These are phyloP conservation scores for Didymosphaeria variabile DNA, from an alignment of 2,329 filamentous ascomycete species.

Conservation along the genomic window DNA sequence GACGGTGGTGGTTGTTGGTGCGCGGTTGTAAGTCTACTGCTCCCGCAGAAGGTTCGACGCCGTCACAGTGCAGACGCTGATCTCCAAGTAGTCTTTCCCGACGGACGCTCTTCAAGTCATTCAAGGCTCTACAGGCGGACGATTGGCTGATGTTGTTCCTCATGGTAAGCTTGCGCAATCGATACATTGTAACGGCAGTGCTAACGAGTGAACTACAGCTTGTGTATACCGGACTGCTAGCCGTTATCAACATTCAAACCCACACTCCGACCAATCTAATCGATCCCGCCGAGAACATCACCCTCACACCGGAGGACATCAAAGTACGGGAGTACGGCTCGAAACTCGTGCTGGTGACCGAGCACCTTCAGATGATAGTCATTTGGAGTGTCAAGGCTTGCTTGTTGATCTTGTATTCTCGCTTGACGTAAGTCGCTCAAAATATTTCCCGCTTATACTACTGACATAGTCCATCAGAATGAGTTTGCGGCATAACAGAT, in stretches of 20 bases:
- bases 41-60: neutral
- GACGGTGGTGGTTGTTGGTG: constrained; percentile 44
- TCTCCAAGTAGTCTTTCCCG: constrained; percentile 45
- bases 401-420: constrained; percentile 60
- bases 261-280: constrained; percentile 50
- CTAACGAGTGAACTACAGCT: constrained; percentile 20
- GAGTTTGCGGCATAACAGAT: constrained; percentile 38
- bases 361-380: constrained; percentile 58
- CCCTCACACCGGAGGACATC: constrained; percentile 32
- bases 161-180: constrained; percentile 48
- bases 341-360: constrained; percentile 60
- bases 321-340: constrained; percentile 56
- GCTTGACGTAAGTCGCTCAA: constrained; percentile 32
- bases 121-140: constrained; percentile 58
- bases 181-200: neutral
- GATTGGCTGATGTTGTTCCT: constrained; percentile 61
- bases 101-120: constrained; percentile 53
- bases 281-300: constrained; percentile 53
- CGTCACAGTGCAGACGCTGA: constrained; percentile 1
- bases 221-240: constrained; percentile 57
- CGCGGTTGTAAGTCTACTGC: constrained; percentile 45
- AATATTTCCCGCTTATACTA: constrained; percentile 17
- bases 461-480: constrained; percentile 16
- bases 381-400: constrained; percentile 61
- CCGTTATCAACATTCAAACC: constrained; percentile 51